These are phyloP conservation scores for Calocybe indica DNA, from an alignment of 768 basidiomycete species.

Conservation along the genomic window DNA sequence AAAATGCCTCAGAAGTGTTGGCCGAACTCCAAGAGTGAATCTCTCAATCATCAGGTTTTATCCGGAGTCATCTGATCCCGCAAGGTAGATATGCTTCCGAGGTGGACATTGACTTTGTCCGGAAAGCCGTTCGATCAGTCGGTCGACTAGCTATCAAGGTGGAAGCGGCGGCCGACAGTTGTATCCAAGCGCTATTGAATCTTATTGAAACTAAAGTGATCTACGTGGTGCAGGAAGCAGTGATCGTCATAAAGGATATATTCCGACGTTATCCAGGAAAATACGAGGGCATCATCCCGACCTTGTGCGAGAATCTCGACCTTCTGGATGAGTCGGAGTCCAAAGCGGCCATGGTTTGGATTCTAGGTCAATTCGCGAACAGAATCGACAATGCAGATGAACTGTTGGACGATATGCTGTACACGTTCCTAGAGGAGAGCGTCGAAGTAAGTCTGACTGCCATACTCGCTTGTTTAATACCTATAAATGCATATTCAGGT, in stretches of 20 bases:
- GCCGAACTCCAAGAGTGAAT: constrained; percentile 91
- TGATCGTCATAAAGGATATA: constrained; percentile 97
- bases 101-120: constrained; percentile 96
- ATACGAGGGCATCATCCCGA: constrained; percentile 95
- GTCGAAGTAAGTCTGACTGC: constrained; percentile 61
- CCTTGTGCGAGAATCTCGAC: constrained; percentile 88
- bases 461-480: not conserved
- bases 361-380: constrained; percentile 93
- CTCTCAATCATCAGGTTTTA: not conserved
- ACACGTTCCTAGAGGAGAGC: constrained; percentile 89
- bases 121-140: constrained; percentile 96
- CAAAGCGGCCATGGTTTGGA: constrained; percentile 98
- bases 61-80: not conserved
- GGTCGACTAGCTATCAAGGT: constrained; percentile 99
- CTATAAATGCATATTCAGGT: constrained; percentile 47
- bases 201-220: constrained; percentile 91
- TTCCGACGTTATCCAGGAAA: constrained; percentile 95
- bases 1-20: constrained; percentile 88
- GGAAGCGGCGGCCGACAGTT: constrained; percentile 78
- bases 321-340: constrained; percentile 92
- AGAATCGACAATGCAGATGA: constrained; percentile 95
- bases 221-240: constrained; percentile 95
- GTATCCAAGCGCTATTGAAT: constrained; percentile 79
- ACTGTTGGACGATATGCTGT: constrained; percentile 85
- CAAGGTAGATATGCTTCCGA: constrained; percentile 85